Conservation (phyloP, 352 stramenopile species). For the Blastocystis sp. region DNA sequence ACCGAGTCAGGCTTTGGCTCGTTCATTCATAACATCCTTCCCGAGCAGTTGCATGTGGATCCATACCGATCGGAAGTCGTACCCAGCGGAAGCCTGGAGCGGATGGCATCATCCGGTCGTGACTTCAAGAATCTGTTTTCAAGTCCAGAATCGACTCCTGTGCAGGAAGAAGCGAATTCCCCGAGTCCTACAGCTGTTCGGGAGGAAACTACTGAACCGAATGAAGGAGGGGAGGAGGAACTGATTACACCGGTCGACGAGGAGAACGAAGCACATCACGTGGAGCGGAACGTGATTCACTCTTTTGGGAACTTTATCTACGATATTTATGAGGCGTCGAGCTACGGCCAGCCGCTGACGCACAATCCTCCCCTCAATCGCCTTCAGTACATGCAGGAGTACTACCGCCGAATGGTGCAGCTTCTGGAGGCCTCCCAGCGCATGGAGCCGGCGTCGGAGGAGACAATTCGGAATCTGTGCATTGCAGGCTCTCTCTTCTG, state of each 20-base stretch:
- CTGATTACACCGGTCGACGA: neutral
- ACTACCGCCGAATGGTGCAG: conserved; percentile 41
- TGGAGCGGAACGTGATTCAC: neutral
- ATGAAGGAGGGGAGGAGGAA: neutral
- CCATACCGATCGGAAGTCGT: neutral
- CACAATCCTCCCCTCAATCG: neutral
- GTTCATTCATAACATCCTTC: neutral
- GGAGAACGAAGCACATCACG: neutral
- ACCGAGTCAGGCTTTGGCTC: neutral
- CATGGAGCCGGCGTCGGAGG: conserved; percentile 1
- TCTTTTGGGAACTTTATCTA: conserved; percentile 27
- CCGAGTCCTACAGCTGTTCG: neutral
- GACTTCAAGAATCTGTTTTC: neutral
- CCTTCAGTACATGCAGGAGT: conserved; percentile 43
- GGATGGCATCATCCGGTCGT: neutral
- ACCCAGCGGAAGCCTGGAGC: neutral
- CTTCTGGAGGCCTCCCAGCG: conserved; percentile 4
- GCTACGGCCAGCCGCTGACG: neutral
- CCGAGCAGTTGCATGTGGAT: neutral
- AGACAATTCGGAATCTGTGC: neutral
- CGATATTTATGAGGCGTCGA: conserved; percentile 4
- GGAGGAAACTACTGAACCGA: neutral
- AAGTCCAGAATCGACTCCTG: neutral
- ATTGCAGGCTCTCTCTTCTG: conserved; percentile 1
- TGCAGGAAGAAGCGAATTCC: neutral